Percentiles rank a stretch among this genome's conserved stretches.
These are phyloP conservation scores for Penicillium nucicola DNA, from an alignment of 495 filamentous ascomycete genomes.

Conservation along the genomic window DNA sequence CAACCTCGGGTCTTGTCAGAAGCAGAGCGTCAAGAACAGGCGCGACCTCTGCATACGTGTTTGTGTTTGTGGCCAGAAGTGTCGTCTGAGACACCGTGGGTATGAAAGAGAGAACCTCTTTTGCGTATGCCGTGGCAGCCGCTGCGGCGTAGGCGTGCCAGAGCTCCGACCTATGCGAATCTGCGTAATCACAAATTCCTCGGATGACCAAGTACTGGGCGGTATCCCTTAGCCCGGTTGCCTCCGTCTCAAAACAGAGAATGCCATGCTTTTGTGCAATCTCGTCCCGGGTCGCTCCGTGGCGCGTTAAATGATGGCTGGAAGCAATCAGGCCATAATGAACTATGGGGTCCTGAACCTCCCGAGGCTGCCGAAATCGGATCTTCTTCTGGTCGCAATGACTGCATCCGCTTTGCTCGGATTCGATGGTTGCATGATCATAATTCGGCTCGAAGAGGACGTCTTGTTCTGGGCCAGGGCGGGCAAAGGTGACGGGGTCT, in stretches of 20 bases:
- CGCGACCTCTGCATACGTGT: constrained; percentile 13
- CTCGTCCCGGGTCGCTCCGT: constrained; percentile 19
- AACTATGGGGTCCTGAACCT: constrained; percentile 17
- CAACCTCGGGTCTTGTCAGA: constrained; percentile 17
- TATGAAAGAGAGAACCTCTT: constrained; percentile 26
- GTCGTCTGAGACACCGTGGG: constrained; percentile 15
- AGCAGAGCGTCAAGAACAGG: constrained; percentile 16
- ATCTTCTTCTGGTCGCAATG: constrained; percentile 20
- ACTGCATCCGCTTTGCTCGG: constrained; percentile 16
- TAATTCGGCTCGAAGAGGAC: constrained; percentile 27
- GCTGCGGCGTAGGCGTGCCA: constrained; percentile 38
- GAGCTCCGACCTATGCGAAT: constrained; percentile 31
- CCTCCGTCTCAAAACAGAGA: constrained; percentile 40
- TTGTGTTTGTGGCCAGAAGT: constrained; percentile 16
- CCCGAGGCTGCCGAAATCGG: constrained; percentile 11
- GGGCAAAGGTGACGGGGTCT: constrained; percentile 19
- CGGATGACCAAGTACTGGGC: constrained; percentile 33
- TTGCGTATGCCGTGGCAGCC: constrained; percentile 34
- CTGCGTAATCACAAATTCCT: constrained; percentile 40
- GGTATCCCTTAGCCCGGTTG: constrained; percentile 26
- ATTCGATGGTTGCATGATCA: constrained; percentile 14
- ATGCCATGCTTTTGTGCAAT: constrained; percentile 13
- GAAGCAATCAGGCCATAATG: constrained; percentile 38
- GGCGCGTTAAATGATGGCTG: constrained; percentile 20
- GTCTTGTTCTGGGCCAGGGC: constrained; percentile 22